Evolutionary conservation across 202 grass and related monocot genomes (phyloP), one percentile per base, ranked within the genome.

Genomic region (Panicum virgatum): DNA sequence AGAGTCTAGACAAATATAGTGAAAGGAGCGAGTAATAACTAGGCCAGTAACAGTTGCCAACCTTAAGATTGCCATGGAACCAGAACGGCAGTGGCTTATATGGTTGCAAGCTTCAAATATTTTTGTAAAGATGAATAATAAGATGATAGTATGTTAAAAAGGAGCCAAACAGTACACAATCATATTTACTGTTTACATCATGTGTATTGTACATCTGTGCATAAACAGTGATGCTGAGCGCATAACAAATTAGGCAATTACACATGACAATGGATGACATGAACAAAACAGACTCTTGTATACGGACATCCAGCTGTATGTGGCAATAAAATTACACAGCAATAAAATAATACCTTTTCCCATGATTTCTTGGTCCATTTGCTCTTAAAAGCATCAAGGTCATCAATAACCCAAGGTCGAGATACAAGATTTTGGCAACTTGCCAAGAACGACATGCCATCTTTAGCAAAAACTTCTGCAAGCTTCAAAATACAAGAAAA

Each of bases 391-490:
- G 83, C 48, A 76, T 93, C 96, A 7, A 98, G 72, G 57, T 96
- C 91, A 87, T 98, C 92, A 73, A 98, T 90, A 86, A 98, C 90
- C 96, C 92, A 98, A 90, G 92, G 96, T 57, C 92, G 80, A 75
- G 90, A 79, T 57, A 92, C 37, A 75, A 98, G 92, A 90, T 96
- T 96, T 81, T 98, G 92, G 90, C 92, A 98, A 82, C 92, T 96
- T 47, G 90, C 96, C 73, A 96, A 86, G 50, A 98, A 98, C n/a
- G 92, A 98, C 96, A 96, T 96, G 16, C 96, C 96, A 90, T 98
- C 96, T 81, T 93, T 96, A 83, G 96, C 92, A 90, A 96, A 98
- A 78, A 98, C 89, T 87, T 98, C 96, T 85, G 92, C 96, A 79
- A 98, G 91, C 92, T 98, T 93, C 25, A 86, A 86, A 63, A 82